phyloP scores from a whole-genome alignment of 148 eudicot genomes.

The Rheum nobile region DNA sequence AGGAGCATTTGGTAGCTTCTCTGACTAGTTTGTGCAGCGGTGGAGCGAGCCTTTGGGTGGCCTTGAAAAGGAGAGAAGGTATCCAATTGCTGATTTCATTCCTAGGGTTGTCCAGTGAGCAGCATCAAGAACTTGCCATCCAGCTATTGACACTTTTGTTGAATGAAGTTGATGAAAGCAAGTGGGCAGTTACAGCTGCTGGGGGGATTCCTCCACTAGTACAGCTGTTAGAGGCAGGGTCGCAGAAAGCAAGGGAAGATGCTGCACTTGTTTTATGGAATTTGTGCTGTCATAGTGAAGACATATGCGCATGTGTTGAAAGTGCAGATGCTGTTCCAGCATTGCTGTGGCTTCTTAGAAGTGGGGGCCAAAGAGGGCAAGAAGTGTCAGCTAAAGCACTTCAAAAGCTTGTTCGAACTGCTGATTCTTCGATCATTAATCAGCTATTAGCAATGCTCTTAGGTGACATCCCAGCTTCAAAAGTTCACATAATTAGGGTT shows the following conservation, averaged over 20 bases:
- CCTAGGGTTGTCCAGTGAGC: slow-evolving; percentile 66
- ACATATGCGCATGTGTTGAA: slow-evolving; percentile 71
- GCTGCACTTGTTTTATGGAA: slow-evolving; percentile 55
- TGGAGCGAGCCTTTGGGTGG: slow-evolving; percentile 54
- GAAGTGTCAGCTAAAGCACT: slow-evolving; percentile 63
- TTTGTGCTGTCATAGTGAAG: slow-evolving; percentile 75
- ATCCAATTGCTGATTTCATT: slow-evolving; percentile 65
- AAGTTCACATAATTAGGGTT: slow-evolving; percentile 45
- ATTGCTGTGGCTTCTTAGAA: slow-evolving; percentile 64
- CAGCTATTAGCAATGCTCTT: slow-evolving; percentile 67
- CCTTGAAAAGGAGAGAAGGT: slow-evolving; percentile 68
- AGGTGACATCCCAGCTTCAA: slow-evolving; percentile 53
- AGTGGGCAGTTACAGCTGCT: slow-evolving; percentile 91
- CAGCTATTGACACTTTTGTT: slow-evolving; percentile 49
- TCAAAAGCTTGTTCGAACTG: slow-evolving; percentile 38
- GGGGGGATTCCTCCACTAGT: slow-evolving; percentile 89
- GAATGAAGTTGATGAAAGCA: slow-evolving; percentile 73
- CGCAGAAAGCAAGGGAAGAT: slow-evolving; percentile 64
- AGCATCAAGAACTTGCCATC: slow-evolving; percentile 76
- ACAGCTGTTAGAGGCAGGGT: slow-evolving; percentile 63
- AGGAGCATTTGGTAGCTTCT: slow-evolving; percentile 49
- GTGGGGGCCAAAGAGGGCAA: slow-evolving; percentile 59
- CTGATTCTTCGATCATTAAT: slow-evolving; percentile 57
- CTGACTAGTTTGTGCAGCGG: slow-evolving; percentile 53
- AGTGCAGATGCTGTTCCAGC: slow-evolving; percentile 76